Base-by-base conservation (phyloP, 2,329 filamentous ascomycete genomes). In the Zymoseptoria tritici region DNA sequence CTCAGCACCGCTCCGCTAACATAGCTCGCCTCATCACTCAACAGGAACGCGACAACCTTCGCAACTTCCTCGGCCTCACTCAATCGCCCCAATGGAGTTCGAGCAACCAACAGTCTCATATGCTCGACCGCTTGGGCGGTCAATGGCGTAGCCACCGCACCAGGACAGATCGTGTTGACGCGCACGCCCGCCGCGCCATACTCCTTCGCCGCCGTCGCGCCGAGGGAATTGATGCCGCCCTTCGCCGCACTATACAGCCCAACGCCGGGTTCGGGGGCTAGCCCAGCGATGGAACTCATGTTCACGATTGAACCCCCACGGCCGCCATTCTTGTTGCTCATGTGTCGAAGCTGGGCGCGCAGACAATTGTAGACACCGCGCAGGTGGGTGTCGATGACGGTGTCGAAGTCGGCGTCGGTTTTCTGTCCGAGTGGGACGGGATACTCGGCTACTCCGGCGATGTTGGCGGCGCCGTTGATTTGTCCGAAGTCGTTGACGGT, bases 361-460 rank as follows among this genome's bases (percentile, higher is more conserved):
- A 83, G 58, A 60, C 79, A 81, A 52, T 80, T 76, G 66, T 81
- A 78, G 9, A 77, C 66, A 3, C 81, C 66, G 8, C 62, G 65
- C 7, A 64, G 36, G 55, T 68, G 68, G 49, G 66, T 62, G 1
- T 63, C 67, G 24, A 73, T 67, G n/a, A 64, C 55, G 2, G 61
- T 59, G 26, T 71, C 67, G 67, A 67, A 73, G 20, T 70, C 65
- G 0, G 64, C 63, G 22, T 71, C 68, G 8, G 61, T 62, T 8
- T 50, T 51, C 29, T 57, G 49, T 16, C 53, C 58, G 16, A 46
- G 29, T 24, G 20, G 20, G 19, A 22, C 19, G 9, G 31, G 31
- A 19, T 56, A 26, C 16, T 49, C 55, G 20, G 70, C 63, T 9
- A 74, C 63, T 6, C 70, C 70, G 0, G 75, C 76, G 61, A 75